These are phyloP conservation scores for Wolfiporia cocos DNA, from an alignment of 1,284 basidiomycete species.

Conservation along the genomic window DNA sequence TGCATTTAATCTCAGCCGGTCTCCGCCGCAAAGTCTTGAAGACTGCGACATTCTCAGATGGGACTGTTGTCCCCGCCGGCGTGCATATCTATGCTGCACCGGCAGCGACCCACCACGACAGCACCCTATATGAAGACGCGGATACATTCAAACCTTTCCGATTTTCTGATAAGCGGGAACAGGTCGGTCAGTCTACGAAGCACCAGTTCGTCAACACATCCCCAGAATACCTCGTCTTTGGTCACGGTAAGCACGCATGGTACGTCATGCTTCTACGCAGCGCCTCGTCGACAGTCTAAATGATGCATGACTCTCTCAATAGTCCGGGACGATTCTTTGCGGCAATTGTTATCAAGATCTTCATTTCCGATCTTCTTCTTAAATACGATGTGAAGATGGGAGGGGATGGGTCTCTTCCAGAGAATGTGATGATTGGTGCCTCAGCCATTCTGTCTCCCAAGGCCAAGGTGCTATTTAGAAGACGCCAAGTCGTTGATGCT, in stretches of 20 bases:
- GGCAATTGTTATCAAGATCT: neutral
- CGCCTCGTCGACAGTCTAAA: neutral
- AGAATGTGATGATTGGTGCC: neutral
- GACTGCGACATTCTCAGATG: neutral
- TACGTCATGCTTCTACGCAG: neutral
- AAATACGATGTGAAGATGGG: neutral
- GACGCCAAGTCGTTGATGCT: too few relatives aligned
- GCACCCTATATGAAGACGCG: neutral
- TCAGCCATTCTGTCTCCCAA: neutral
- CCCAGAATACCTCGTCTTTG: neutral
- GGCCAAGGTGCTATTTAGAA: neutral
- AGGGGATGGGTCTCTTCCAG: neutral
- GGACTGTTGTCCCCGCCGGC: neutral
- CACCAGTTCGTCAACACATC: neutral
- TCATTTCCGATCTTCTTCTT: neutral
- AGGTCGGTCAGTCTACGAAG: neutral
- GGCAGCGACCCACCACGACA: neutral
- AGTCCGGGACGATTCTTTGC: neutral
- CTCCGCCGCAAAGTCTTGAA: neutral
- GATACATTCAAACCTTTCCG: neutral
- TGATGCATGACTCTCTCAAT: neutral
- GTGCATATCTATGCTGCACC: neutral
- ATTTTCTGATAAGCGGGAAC: neutral
- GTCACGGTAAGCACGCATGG: neutral
- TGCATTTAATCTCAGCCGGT: neutral